phyloP scores from a whole-genome alignment of 2,329 filamentous ascomycete species.

The Incumbomyces lentus region DNA sequence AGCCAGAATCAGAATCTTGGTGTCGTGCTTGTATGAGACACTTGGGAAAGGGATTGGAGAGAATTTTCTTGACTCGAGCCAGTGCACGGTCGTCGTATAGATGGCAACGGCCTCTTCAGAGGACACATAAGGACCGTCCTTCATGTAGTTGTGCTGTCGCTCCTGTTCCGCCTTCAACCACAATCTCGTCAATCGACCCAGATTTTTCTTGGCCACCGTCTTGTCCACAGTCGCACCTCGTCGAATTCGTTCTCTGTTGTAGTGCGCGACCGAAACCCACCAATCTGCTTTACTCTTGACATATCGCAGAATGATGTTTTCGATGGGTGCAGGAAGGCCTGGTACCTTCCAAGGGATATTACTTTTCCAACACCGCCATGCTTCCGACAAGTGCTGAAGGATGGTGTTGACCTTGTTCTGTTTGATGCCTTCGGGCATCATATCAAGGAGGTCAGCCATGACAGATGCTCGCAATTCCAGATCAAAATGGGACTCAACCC shows the following conservation, averaged over 20 bases:
- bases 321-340: constrained; percentile 87
- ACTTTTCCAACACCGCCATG: constrained; percentile 99
- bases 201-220: constrained; percentile 98
- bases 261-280: constrained; percentile 99
- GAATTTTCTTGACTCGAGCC: constrained; percentile 96
- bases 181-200: constrained; percentile 83
- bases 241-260: constrained; percentile 94
- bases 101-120: constrained; percentile 98
- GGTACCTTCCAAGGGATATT: constrained; percentile 99
- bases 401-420: constrained; percentile 99
- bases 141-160: constrained; percentile 98
- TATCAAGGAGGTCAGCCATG: constrained; percentile 98
- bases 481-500: constrained; percentile 97
- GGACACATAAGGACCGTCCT: constrained; percentile 95
- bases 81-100: constrained; percentile 97
- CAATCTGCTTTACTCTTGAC: constrained; percentile 99
- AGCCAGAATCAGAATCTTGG: constrained; percentile 93
- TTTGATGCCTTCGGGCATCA: constrained; percentile 99
- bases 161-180: constrained; percentile 99
- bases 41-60: constrained; percentile 97
- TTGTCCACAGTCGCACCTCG: constrained; percentile 96
- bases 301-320: constrained; percentile 96
- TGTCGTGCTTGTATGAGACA: constrained; percentile 98
- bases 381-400: constrained; percentile 90
- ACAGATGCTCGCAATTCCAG: constrained; percentile 93